phyloP scores from a whole-genome alignment of 2,329 filamentous ascomycete genomes.

The Metarhizium brunneum region DNA sequence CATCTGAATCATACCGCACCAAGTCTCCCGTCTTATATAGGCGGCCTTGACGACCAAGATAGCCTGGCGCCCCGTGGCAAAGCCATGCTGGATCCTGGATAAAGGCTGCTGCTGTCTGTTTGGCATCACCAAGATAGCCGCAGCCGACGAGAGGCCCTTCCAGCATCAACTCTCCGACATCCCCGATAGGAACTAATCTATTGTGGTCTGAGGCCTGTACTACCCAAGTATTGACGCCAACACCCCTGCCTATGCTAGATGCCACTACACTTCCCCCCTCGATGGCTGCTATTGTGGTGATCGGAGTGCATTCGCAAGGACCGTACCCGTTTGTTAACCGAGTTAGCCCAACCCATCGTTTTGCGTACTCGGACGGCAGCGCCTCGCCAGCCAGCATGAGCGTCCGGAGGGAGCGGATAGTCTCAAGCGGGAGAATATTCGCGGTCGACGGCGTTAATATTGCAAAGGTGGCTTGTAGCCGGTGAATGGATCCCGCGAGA shows the following conservation, averaged over 20 bases:
- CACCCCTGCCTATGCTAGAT: neutral
- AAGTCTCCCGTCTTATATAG: conserved; percentile 28
- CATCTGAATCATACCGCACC: conserved; percentile 16
- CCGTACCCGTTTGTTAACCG: conserved; percentile 11
- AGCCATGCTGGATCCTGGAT: conserved; percentile 32
- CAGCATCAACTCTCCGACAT: conserved; percentile 19
- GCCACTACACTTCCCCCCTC: neutral
- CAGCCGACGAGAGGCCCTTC: conserved; percentile 35
- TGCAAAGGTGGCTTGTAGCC: neutral
- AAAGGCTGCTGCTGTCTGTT: conserved; percentile 36
- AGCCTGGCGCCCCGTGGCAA: conserved; percentile 6
- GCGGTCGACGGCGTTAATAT: conserved; percentile 7
- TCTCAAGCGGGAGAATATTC: conserved; percentile 10
- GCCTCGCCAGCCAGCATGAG: conserved; percentile 11
- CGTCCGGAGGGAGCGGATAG: neutral
- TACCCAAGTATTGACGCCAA: conserved; percentile 15
- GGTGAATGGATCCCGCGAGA: neutral
- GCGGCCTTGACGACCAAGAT: conserved; percentile 18
- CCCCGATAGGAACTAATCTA: conserved; percentile 19
- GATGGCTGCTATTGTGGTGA: conserved; percentile 4
- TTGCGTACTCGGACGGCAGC: neutral
- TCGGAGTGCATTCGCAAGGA: conserved; percentile 10
- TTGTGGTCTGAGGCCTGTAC: conserved; percentile 15
- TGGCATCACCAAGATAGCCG: conserved; percentile 36
- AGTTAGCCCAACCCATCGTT: conserved; percentile 1